Percentiles rank a stretch among this genome's conserved stretches.
These are phyloP conservation scores for Spirogloea muscicola DNA, from an alignment of 139 green algal genomes.

Conservation along the genomic window DNA sequence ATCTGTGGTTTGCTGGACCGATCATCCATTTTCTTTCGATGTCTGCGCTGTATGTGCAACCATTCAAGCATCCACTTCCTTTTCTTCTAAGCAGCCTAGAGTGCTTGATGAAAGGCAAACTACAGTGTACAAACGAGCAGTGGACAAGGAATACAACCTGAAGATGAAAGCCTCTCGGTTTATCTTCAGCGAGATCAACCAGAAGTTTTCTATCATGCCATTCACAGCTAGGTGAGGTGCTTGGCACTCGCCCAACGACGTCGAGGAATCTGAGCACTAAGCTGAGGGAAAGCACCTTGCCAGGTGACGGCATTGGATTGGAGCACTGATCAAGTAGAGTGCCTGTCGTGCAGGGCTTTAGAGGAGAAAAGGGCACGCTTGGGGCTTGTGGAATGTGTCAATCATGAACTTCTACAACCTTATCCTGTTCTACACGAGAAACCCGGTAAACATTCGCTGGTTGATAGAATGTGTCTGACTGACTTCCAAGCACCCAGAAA, in stretches of 20 bases:
- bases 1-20: too few relatives aligned
- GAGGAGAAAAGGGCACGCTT: conserved; percentile 51
- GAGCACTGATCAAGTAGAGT: too few relatives aligned
- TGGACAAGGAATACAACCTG: conserved; percentile 87
- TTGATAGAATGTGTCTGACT: neutral
- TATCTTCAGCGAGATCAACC: conserved; percentile 80
- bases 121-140: conserved; percentile 92
- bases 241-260: too few relatives aligned
- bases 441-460: conserved; percentile 32
- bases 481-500: too few relatives aligned
- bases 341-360: conserved; percentile 18
- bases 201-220: conserved; percentile 83
- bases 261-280: too few relatives aligned
- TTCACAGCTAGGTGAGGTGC: conserved; percentile 71
- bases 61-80: too few relatives aligned
- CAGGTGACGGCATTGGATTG: too few relatives aligned
- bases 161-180: conserved; percentile 81
- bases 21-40: too few relatives aligned
- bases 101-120: conserved; percentile 92
- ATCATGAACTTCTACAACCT: conserved; percentile 84
- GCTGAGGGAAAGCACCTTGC: too few relatives aligned
- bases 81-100: too few relatives aligned
- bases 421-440: conserved; percentile 98
- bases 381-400: conserved; percentile 88
- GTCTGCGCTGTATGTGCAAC: too few relatives aligned